Evolutionary conservation across 495 filamentous ascomycete species (phyloP), one percentile per base, ranked within the genome.

Genomic region (Xylaria longipes): DNA sequence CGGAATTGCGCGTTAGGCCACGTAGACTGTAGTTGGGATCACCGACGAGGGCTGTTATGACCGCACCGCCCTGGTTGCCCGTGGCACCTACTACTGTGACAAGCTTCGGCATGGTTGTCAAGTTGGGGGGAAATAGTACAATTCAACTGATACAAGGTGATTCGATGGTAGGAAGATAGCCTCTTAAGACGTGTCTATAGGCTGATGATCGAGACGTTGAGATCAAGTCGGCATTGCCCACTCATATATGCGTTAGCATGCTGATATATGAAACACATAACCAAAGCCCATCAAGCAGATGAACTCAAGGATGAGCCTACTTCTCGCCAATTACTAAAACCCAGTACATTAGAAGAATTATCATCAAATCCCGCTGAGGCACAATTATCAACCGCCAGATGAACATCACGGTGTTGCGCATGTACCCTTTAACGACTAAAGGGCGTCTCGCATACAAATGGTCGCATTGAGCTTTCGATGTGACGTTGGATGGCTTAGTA

Each of bases 21-120:
- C 84, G 80, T 43, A 87, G 65, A 29, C 74, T 71, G 63, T 76
- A 87, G 37, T 65, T 68, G 39, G 75, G 73, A 54, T 77, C 70
- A 46, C 67, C 35, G 0, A 84, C 72, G 25, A 84, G 74, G 15
- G 79, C 67, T 3, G 72, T 69, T 29, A 87, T 72, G 12, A 87
- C 81, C 5, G 78, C 79, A 17, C 79, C 75, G 4, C 85, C 84
- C 77, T 87, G 85, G 43, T 74, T 79, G 31, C 84, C 85, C 1
- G 85, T 87, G 3, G 83, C 79, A 39, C 85, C 84, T 43, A 87
- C 75, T 45, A 88, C 78, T 25, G 79, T 81, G 69, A 87, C 76
- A 54, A 84, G 67, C 14, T 69, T 69, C 35, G 65, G 46, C 65
- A 67, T 67, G 8, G 31, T 35, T 3, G 43, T 39, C n/a, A 54